phyloP scores from a whole-genome alignment of 202 grass and related monocot species.

The Cymbopogon flexuosus region DNA sequence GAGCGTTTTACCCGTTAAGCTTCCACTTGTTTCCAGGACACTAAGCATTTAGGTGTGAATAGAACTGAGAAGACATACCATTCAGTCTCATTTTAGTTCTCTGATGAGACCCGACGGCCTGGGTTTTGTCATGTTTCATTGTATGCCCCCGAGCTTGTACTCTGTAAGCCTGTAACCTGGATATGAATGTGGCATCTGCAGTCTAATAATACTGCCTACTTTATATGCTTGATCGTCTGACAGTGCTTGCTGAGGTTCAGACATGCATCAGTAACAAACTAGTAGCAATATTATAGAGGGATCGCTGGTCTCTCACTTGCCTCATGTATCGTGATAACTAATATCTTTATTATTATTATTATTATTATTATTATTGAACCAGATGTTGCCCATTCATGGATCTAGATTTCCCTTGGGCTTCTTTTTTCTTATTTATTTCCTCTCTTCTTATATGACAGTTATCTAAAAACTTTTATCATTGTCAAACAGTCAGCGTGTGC shows the following conservation, averaged over 20 bases:
- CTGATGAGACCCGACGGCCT: neutral
- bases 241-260: conserved; percentile 2
- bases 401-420: neutral
- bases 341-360: too few species aligned
- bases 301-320: neutral
- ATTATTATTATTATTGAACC: neutral
- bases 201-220: neutral
- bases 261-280: neutral
- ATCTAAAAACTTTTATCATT: neutral
- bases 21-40: neutral
- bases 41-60: neutral
- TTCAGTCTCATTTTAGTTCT: neutral
- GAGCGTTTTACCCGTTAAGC: conserved; percentile 65
- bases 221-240: neutral
- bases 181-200: neutral
- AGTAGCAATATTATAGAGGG: neutral
- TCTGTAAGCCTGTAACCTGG: neutral
- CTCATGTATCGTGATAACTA: neutral
- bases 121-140: neutral
- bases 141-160: neutral
- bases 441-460: neutral
- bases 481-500: neutral
- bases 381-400: neutral
- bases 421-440: neutral
- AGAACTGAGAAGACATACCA: neutral